A percentile compares a stretch with the other conserved stretches of the same genome.
phyloP scores from a whole-genome alignment of 2,329 filamentous ascomycete genomes.

The Trichoderma sp. region DNA sequence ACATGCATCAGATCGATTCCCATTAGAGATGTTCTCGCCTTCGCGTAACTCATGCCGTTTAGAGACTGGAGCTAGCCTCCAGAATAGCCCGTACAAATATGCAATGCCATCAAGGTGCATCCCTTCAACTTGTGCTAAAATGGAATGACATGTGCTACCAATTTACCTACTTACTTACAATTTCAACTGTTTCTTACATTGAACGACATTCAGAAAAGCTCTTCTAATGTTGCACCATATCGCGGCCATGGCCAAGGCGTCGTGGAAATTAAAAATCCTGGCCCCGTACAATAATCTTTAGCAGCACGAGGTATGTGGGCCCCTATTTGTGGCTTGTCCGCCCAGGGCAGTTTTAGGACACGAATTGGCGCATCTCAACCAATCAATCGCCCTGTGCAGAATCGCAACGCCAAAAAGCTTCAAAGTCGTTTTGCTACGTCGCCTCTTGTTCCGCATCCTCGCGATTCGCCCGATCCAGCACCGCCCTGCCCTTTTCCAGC shows the following conservation, averaged over 20 bases:
- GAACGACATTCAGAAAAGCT: not conserved
- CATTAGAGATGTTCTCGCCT: not conserved
- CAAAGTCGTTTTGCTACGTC: slow-evolving; percentile 14
- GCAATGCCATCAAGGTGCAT: not conserved
- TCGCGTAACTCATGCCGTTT: not conserved
- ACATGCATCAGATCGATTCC: not conserved
- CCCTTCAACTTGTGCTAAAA: not conserved
- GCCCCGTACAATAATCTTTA: not conserved
- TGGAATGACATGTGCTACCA: not conserved
- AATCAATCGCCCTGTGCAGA: slow-evolving; percentile 20
- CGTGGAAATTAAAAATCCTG: not conserved
- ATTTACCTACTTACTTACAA: too few species aligned
- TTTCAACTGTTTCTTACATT: not conserved
- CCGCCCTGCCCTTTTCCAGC: not conserved
- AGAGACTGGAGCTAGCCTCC: not conserved
- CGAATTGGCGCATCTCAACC: slow-evolving; percentile 24
- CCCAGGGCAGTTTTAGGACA: slow-evolving; percentile 10
- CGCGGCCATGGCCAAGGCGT: not conserved
- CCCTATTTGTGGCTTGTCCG: slow-evolving; percentile 5
- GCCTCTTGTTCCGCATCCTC: slow-evolving; percentile 8
- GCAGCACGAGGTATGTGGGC: slow-evolving; percentile 11
- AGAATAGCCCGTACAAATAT: not conserved
- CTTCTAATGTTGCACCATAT: not conserved
- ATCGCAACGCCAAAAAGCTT: slow-evolving; percentile 17
- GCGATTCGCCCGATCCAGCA: not conserved